Base-by-base conservation (phyloP, 768 basidiomycete genomes). In the Suillus fuscotomentosus region DNA sequence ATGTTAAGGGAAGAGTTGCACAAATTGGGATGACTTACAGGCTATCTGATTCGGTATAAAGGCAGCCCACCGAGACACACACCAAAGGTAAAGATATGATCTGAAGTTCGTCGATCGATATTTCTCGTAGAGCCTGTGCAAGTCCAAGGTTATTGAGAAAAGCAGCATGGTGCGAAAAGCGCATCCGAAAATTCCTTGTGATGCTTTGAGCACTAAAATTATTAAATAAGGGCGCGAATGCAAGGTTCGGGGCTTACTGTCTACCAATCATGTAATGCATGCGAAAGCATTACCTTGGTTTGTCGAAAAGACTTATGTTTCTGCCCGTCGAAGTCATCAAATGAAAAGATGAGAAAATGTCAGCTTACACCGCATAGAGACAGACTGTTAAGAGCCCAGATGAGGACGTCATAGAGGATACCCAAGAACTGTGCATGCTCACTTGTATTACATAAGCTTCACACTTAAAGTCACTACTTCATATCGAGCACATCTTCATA, bases 41-140 rank as follows among this genome's bases (percentile, higher is more conserved):
- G 78, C 76, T 63, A 87, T 84, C 73, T 98, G 97, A 61, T 90
- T 90, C 0, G 90, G 88, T 13, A 83, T 78, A 74, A 97, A 98
- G 1, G 91, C 78, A 20, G 87, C 82, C 97, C 97, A 99, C 36
- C 97, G 87, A 6, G 88, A 85, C 69, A 98, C 97, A 72, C 94
- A 95, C 88, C 95, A 97, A 65, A 99, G 86, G 76, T 97, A 99
- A n/a, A 99, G 78, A 76, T 99, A 97, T 27, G 69, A 88, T 94
- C 72, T 99, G 96, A 14, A 99, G 83, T 71, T 99, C 97, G 68
- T 99, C 97, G 8, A 96, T 82, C 63, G 99, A 79, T 62, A 99
- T 97, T 68, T 99, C 97, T 54, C 92, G 84, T 51, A 99, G 78
- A 13, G 92, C 90, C 97, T 98, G 70, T 1, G 91, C 86, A 41